A percentile compares a stretch with the other conserved stretches of the same genome.
These are phyloP conservation scores for Kwoniella heveanensis DNA, from an alignment of 768 basidiomycete species.

Conservation along the genomic window DNA sequence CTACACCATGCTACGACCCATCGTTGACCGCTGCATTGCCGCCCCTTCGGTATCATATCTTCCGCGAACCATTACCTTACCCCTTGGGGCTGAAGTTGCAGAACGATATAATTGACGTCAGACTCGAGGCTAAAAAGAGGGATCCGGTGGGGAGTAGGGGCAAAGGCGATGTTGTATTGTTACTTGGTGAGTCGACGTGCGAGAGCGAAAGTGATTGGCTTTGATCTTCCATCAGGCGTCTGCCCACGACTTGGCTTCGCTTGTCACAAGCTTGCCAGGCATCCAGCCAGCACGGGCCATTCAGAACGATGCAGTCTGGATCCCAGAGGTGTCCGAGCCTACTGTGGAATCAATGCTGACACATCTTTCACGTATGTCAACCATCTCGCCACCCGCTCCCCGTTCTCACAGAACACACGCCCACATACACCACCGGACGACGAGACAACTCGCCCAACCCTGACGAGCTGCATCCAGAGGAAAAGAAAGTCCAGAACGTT, in stretches of 20 bases:
- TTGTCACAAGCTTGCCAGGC: too few relatives aligned
- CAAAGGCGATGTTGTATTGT: slow-evolving; percentile 49
- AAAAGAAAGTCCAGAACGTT: slow-evolving; percentile 66
- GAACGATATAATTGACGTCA: slow-evolving; percentile 49
- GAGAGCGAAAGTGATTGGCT: background rate
- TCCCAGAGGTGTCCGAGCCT: too few relatives aligned
- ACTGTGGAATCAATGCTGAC: too few relatives aligned
- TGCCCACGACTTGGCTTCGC: too few relatives aligned
- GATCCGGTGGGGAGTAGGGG: slow-evolving; percentile 35
- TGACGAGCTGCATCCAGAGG: slow-evolving; percentile 65
- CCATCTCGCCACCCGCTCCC: too few relatives aligned
- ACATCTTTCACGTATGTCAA: background rate
- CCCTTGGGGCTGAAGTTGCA: slow-evolving; percentile 57
- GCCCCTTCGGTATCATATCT: slow-evolving; percentile 66
- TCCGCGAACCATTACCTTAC: slow-evolving; percentile 78
- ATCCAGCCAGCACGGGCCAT: too few relatives aligned
- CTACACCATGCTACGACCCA: slow-evolving; percentile 1
- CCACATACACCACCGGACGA: slow-evolving; percentile 93
- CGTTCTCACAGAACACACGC: slow-evolving; percentile 68
- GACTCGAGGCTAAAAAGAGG: slow-evolving; percentile 31
- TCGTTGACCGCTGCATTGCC: slow-evolving; percentile 20
- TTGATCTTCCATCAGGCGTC: too few relatives aligned
- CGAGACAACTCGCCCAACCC: slow-evolving; percentile 63
- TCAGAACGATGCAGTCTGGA: too few relatives aligned
- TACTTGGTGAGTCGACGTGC: slow-evolving; percentile 53